A percentile compares a stretch with the other conserved stretches of the same genome.
Evolutionary conservation across 768 basidiomycete genomes (phyloP).

Genomic region (Lepiota venenata): DNA sequence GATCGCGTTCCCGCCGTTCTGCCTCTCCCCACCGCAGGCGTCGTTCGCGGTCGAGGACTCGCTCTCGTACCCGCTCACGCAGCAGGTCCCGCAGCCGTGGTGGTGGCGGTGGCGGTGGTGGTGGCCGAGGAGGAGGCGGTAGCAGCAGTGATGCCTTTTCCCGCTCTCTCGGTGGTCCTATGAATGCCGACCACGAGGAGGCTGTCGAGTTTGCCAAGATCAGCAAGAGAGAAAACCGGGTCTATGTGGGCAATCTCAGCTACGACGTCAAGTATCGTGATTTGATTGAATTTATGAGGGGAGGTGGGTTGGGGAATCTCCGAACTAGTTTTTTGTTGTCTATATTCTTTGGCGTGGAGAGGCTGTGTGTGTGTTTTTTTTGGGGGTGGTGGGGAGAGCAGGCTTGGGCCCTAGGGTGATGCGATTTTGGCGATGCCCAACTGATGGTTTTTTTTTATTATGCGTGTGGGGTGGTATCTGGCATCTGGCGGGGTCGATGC

Average conservation of each 20-base stretch:
- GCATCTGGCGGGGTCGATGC: neutral
- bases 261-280: slow-evolving; percentile 99
- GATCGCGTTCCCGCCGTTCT: slow-evolving; percentile 64
- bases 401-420: too few relatives aligned
- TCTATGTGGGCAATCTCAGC: slow-evolving; percentile 98
- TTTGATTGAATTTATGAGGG: slow-evolving; percentile 99
- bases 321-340: slow-evolving; percentile 50
- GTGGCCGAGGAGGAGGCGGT: slow-evolving; percentile 25
- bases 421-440: too few relatives aligned
- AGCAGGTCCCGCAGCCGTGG: slow-evolving; percentile 62
- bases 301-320: slow-evolving; percentile 94
- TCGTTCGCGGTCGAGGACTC: slow-evolving; percentile 40
- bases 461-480: neutral
- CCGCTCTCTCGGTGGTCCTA: slow-evolving; percentile 82
- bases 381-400: neutral
- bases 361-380: slow-evolving; percentile 17
- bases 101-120: slow-evolving; percentile 27
- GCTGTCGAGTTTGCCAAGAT: slow-evolving; percentile 93
- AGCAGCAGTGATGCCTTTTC: slow-evolving; percentile 64
- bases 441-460: neutral
- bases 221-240: slow-evolving; percentile 97
- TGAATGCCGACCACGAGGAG: slow-evolving; percentile 90
- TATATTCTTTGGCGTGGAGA: slow-evolving; percentile 34
- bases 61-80: slow-evolving; percentile 34
- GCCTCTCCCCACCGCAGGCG: slow-evolving; percentile 61